phyloP scores from a whole-genome alignment of 2,329 filamentous ascomycete species.

The Hypoxylon sp. region DNA sequence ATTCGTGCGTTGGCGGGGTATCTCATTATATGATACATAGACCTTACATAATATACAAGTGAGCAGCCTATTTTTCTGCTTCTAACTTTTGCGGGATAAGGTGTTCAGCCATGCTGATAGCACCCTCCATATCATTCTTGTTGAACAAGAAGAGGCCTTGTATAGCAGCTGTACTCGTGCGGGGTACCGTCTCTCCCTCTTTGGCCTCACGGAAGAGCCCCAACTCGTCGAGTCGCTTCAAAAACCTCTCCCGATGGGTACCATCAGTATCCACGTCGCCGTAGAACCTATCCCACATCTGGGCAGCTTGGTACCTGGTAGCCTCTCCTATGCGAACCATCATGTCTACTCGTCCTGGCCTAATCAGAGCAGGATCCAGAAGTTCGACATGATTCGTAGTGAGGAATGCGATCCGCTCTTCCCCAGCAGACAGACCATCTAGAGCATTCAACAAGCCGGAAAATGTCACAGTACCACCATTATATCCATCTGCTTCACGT shows the following conservation, averaged over 20 bases:
- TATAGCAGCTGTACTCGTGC: conserved; percentile 89
- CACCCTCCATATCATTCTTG: conserved; percentile 90
- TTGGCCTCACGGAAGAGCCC: conserved; percentile 75
- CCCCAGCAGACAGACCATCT: conserved; percentile 93
- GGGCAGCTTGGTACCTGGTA: conserved; percentile 83
- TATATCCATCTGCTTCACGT: conserved; percentile 85
- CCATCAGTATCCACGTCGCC: conserved; percentile 80
- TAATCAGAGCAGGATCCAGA: conserved; percentile 88
- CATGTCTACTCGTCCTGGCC: conserved; percentile 94
- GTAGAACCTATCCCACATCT: conserved; percentile 97
- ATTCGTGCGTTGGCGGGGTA: conserved; percentile 38
- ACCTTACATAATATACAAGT: conserved; percentile 43
- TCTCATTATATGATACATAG: conserved; percentile 42
- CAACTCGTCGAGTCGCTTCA: conserved; percentile 77
- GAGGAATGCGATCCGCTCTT: conserved; percentile 93
- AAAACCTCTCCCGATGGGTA: conserved; percentile 75
- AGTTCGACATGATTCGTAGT: conserved; percentile 96
- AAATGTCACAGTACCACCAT: conserved; percentile 91
- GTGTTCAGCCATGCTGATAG: conserved; percentile 82
- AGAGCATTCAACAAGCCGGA: conserved; percentile 88
- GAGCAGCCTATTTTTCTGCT: conserved; percentile 55
- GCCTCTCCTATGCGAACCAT: conserved; percentile 91
- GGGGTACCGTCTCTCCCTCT: conserved; percentile 63
- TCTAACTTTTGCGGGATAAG: conserved; percentile 72
- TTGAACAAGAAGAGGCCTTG: conserved; percentile 97